Conservation (phyloP, 2,329 filamentous ascomycete species). For the Chaetothyriales sp. region DNA sequence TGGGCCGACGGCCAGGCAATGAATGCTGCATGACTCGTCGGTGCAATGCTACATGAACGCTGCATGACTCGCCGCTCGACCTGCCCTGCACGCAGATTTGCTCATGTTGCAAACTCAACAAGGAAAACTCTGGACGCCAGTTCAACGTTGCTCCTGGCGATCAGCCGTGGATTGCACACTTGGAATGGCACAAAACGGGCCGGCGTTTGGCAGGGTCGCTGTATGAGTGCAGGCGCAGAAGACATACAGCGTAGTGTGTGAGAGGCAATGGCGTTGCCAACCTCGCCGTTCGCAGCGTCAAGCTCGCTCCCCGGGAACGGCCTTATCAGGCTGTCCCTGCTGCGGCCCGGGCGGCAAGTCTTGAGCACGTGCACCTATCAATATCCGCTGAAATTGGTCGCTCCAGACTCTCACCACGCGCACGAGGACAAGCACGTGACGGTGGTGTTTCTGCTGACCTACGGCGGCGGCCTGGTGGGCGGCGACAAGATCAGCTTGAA, state of each 20-base stretch:
- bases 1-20: not conserved
- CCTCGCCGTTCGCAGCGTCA: constrained; percentile 64
- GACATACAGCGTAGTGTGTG: not conserved
- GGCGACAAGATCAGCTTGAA: constrained; percentile 68
- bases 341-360: constrained; percentile 58
- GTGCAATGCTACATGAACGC: no score
- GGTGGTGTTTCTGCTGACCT: constrained; percentile 73
- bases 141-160: not conserved
- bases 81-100: not conserved
- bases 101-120: not conserved
- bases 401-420: constrained; percentile 53
- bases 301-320: constrained; percentile 66
- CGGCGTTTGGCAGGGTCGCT: not conserved
- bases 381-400: constrained; percentile 88
- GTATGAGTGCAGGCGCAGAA: not conserved
- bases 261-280: constrained; percentile 16
- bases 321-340: constrained; percentile 55
- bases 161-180: not conserved
- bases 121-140: not conserved
- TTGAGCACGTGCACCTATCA: constrained; percentile 70
- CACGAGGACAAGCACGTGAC: constrained; percentile 34
- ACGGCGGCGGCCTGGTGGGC: constrained; percentile 82
- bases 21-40: not conserved
- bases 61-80: not conserved
- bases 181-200: not conserved